These are phyloP conservation scores for Populus deltoides DNA, from an alignment of 345 rosid genomes.

Conservation along the genomic window DNA sequence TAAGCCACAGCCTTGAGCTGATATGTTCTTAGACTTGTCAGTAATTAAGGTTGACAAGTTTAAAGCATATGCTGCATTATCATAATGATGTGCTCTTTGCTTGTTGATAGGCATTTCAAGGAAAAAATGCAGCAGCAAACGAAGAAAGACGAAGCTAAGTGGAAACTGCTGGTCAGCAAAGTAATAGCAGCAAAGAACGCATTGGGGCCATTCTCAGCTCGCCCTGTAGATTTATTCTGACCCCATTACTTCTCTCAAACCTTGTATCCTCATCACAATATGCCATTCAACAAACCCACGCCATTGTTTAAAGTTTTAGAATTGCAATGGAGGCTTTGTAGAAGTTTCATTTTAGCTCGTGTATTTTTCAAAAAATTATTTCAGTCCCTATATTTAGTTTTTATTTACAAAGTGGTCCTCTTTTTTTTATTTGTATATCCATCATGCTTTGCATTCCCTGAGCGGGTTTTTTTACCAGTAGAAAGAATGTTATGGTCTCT, in stretches of 20 bases:
- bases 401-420: too few species aligned
- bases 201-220: constrained; percentile 47
- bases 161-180: constrained; percentile 70
- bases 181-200: constrained; percentile 55
- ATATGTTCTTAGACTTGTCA: not conserved
- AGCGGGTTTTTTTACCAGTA: too few species aligned
- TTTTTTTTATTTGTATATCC: too few species aligned
- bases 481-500: too few species aligned
- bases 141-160: constrained; percentile 69
- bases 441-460: too few species aligned
- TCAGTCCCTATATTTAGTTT: too few species aligned
- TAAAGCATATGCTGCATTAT: too few species aligned
- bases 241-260: not conserved
- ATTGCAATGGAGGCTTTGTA: too few species aligned
- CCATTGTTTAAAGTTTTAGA: not conserved
- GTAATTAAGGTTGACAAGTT: not conserved
- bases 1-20: not conserved
- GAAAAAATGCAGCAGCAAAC: constrained; percentile 61
- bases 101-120: constrained; percentile 50
- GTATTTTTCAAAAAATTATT: too few species aligned
- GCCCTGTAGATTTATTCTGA: constrained; percentile 31
- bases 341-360: too few species aligned
- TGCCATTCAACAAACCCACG: not conserved
- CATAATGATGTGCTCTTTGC: not conserved
- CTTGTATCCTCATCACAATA: not conserved